phyloP scores from a whole-genome alignment of 352 stramenopile species.

The Peronospora destructor region DNA sequence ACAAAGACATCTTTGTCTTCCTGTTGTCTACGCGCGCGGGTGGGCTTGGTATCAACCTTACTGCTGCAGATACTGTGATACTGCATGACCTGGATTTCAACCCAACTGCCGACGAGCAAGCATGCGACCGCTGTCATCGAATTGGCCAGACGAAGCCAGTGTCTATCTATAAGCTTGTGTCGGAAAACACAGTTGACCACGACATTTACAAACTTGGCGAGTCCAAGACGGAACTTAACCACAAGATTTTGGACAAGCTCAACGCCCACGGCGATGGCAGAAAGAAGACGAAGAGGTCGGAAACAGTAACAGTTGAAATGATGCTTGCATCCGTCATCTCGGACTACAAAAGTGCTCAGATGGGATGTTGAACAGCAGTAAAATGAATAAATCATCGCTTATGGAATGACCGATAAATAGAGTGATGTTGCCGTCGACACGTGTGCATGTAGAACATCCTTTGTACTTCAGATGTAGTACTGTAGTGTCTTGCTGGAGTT shows the following conservation, averaged over 20 bases:
- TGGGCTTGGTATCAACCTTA: conserved; percentile 97
- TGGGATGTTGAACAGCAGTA: conserved; percentile 21
- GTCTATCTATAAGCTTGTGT: conserved; percentile 90
- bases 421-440: background rate
- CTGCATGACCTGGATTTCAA: conserved; percentile 86
- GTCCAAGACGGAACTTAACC: conserved; percentile 82
- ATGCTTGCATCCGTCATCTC: conserved; percentile 72
- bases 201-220: conserved; percentile 85
- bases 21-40: conserved; percentile 95
- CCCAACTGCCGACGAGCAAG: conserved; percentile 78
- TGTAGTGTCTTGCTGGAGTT: too few species aligned
- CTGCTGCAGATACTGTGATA: conserved; percentile 86
- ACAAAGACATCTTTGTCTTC: conserved; percentile 93
- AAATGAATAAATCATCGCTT: conserved; percentile 19
- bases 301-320: conserved; percentile 68
- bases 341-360: conserved; percentile 52
- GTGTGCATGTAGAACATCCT: background rate
- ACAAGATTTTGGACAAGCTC: conserved; percentile 79
- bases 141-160: conserved; percentile 87
- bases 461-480: background rate
- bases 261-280: conserved; percentile 46
- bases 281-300: conserved; percentile 25
- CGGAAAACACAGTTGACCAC: conserved; percentile 88
- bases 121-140: conserved; percentile 85
- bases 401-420: conserved; percentile 45